These are phyloP conservation scores for Colletotrichum cuscutae DNA, from an alignment of 2,329 filamentous ascomycete species.

Conservation along the genomic window DNA sequence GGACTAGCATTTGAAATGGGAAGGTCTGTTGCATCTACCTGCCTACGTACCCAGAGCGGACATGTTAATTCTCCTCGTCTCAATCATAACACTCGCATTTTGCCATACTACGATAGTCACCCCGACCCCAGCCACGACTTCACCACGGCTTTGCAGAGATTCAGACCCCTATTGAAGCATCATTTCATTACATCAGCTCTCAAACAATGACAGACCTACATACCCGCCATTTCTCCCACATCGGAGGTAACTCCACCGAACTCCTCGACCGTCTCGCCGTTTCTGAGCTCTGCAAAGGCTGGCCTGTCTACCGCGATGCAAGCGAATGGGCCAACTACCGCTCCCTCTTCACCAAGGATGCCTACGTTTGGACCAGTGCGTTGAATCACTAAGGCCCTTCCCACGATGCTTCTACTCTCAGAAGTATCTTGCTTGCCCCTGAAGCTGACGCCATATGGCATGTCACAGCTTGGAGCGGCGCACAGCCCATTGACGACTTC, in stretches of 20 bases:
- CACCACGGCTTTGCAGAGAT: background rate
- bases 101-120: too few species aligned
- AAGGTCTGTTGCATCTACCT: background rate
- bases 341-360: conserved; percentile 56
- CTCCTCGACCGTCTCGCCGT: conserved; percentile 57
- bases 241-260: conserved; percentile 54
- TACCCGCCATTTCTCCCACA: conserved; percentile 49
- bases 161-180: background rate
- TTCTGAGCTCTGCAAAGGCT: conserved; percentile 63
- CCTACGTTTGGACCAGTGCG: conserved; percentile 61
- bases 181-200: background rate
- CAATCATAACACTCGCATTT: too few species aligned
- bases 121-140: background rate
- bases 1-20: background rate
- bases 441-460: background rate
- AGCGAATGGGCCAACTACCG: conserved; percentile 65
- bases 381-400: background rate
- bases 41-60: background rate
- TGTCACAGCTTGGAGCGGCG: conserved; percentile 56
- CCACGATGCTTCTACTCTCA: background rate
- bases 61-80: too few species aligned
- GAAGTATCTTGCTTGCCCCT: background rate
- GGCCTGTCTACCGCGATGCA: conserved; percentile 63
- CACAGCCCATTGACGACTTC: conserved; percentile 51
- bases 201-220: conserved; percentile 29